Percentiles rank a stretch among this genome's conserved stretches.
Evolutionary conservation across 176 grass and related monocot species (phyloP).

Genomic region (Phragmites australis): DNA sequence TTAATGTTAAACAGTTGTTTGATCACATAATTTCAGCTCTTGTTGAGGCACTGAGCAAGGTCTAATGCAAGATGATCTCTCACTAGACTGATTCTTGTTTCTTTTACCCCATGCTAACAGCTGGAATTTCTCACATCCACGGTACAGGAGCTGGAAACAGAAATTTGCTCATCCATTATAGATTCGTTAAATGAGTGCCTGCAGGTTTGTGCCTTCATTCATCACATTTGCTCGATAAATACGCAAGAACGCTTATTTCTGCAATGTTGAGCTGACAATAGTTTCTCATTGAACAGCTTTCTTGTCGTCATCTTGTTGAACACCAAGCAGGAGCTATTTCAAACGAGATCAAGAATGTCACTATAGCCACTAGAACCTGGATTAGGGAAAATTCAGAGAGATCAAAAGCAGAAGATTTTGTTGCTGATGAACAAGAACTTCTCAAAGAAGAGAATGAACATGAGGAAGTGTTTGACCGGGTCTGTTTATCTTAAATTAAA

Average conservation of each 20-base stretch:
- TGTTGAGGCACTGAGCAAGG: slow-evolving; percentile 97
- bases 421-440: slow-evolving; percentile 96
- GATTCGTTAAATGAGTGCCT: slow-evolving; percentile 96
- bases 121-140: slow-evolving; percentile 25
- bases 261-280: no score
- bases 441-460: slow-evolving; percentile 99
- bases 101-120: slow-evolving; percentile 15
- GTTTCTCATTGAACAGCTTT: slow-evolving; percentile 64
- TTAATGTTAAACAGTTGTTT: slow-evolving; percentile 89
- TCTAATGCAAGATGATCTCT: slow-evolving; percentile 36
- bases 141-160: slow-evolving; percentile 88
- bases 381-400: slow-evolving; percentile 83
- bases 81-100: background rate
- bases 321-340: slow-evolving; percentile 81
- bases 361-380: slow-evolving; percentile 86
- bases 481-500: slow-evolving; percentile 32
- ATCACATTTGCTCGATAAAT: slow-evolving; percentile 12
- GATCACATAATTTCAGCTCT: slow-evolving; percentile 97
- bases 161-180: slow-evolving; percentile 89
- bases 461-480: slow-evolving; percentile 99
- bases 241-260: no score
- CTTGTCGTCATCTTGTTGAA: slow-evolving; percentile 80
- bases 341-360: slow-evolving; percentile 97
- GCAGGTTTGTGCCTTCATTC: slow-evolving; percentile 54
- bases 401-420: slow-evolving; percentile 94